Base-by-base conservation (phyloP, 768 basidiomycete species). In the Agaricus blazei region DNA sequence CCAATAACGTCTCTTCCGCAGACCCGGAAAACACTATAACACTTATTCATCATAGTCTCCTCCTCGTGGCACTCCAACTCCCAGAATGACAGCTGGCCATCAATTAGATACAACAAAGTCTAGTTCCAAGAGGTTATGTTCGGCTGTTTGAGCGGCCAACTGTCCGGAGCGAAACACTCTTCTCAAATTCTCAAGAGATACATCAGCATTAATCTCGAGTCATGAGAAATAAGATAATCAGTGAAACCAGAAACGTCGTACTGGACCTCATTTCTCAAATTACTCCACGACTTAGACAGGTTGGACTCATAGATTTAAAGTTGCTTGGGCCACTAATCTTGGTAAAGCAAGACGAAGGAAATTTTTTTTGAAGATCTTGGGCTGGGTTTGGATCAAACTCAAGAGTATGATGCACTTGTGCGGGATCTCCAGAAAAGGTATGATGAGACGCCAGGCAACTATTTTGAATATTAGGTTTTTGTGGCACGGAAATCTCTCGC, bases 41-140 rank as follows among this genome's bases (percentile, higher is more conserved):
- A 6, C 47, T 59, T 27, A 47, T 52, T 36, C 54, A 59, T 19
- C 58, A 59, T 43, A 49, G 58, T 6, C 55, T 59, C 28, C 58
- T 59, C 28, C 9, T 52, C 3, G 40, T 36, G 3, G 54, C 54
- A 14, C 40, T 59, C 28, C 50, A 46, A 36, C 14, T 24, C 8
- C 36, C 34, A 6, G 50, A 59, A 38, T 59, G 58, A 54, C 41
- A 49, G 29, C 14, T 51, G 4, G 54, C 58, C 4, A 1, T 59
- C 26, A 15, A 44, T 1, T 54, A 52, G 26, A 44, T 59, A 38
- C 43, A 56, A 40, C 58, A 47, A 9, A 44, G 45, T 9, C 38
- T 55, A 3, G 48, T 48, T 15, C 58, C 58, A 2, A 51, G 57
- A 4, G 57, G 51, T 3, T 58, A 51, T 36, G 28, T 58, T 11